Conservation (phyloP, 2,329 filamentous ascomycete genomes). For the Claviceps sp. region DNA sequence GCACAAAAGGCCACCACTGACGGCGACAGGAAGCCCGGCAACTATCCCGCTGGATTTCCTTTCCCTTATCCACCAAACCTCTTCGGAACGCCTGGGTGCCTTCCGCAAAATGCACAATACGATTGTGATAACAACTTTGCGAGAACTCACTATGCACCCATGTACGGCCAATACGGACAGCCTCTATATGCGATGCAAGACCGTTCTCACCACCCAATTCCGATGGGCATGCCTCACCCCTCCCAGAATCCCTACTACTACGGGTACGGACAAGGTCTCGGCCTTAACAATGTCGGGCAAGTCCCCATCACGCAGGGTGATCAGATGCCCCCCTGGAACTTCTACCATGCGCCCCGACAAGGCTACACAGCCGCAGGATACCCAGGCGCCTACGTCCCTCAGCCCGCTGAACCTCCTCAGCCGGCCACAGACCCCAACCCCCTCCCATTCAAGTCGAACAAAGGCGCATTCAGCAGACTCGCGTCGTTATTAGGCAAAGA, state of each 20-base stretch:
- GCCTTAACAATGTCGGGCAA: constrained; percentile 11
- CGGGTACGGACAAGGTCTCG: constrained; percentile 18
- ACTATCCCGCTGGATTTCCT: constrained; percentile 16
- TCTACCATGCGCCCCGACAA: constrained; percentile 10
- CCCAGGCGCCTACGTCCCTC: constrained; percentile 3
- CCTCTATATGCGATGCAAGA: constrained; percentile 31
- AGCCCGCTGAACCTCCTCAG: not conserved
- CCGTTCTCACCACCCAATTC: constrained; percentile 17
- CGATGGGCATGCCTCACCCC: constrained; percentile 30
- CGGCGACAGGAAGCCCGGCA: constrained; percentile 9
- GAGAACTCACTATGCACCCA: constrained; percentile 43
- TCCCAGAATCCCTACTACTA: constrained; percentile 28
- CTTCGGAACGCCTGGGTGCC: constrained; percentile 37
- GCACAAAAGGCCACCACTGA: constrained; percentile 5
- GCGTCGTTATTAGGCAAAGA: constrained; percentile 9
- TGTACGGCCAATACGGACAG: constrained; percentile 36
- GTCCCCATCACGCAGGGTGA: constrained; percentile 20
- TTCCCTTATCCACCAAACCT: constrained; percentile 27
- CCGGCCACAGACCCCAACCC: not conserved
- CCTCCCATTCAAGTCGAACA: not conserved
- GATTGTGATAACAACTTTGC: constrained; percentile 38
- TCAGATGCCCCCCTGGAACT: constrained; percentile 11
- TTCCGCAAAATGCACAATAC: constrained; percentile 45
- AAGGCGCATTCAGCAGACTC: constrained; percentile 8
- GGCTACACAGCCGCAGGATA: constrained; percentile 7